Evolutionary conservation across 257 asterid genomes (phyloP).

Genomic region (Nicotiana tabacum): DNA sequence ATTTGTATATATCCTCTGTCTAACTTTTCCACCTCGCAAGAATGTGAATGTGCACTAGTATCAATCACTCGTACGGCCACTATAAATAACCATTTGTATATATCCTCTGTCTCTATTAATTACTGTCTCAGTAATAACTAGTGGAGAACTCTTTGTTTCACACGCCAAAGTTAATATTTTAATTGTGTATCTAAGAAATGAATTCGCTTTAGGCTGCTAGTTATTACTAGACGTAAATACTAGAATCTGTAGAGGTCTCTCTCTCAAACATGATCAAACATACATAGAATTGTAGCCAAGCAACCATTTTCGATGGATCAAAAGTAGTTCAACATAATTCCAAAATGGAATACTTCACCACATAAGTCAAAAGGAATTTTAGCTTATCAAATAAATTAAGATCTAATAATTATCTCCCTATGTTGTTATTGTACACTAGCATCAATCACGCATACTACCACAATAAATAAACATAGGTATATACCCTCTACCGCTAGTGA

Average conservation of each 20-base stretch:
- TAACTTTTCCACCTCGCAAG: no score
- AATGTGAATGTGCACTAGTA: no score
- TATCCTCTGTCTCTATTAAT: no score
- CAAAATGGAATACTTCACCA: neutral
- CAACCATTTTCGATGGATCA: neutral
- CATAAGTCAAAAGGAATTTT: neutral
- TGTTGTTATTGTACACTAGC: neutral
- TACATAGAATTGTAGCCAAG: neutral
- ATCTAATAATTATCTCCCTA: neutral
- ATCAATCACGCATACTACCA: neutral
- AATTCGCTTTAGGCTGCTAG: no score
- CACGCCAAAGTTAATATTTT: no score
- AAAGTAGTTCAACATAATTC: neutral
- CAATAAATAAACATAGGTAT: no score
- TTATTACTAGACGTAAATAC: neutral
- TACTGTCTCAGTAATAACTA: no score
- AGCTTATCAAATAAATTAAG: neutral
- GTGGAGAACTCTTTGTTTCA: no score
- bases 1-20: no score
- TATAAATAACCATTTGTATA: no score
- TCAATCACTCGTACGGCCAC: no score
- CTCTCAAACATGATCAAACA: neutral
- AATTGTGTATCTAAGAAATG: no score
- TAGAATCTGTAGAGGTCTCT: neutral
- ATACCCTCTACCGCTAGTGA: neutral